phyloP scores from a whole-genome alignment of 345 rosid genomes.

The Sonneratia caseolaris region DNA sequence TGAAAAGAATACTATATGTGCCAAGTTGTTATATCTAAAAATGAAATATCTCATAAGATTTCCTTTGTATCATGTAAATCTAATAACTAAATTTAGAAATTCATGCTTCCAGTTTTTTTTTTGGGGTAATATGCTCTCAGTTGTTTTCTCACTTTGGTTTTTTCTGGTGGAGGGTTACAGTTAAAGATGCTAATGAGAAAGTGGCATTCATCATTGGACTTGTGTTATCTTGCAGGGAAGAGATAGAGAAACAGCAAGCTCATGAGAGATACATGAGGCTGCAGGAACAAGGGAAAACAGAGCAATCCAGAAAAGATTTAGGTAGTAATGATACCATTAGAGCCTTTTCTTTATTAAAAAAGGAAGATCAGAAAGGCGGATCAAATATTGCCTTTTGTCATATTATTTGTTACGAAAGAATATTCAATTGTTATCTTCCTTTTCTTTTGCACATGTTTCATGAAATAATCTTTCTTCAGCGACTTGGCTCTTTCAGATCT shows the following conservation, averaged over 20 bases:
- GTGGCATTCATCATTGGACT: background rate
- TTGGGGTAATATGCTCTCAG: background rate
- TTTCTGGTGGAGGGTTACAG: background rate
- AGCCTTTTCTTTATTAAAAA: background rate
- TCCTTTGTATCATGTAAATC: background rate
- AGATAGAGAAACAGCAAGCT: slow-evolving; percentile 88
- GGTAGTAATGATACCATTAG: slow-evolving; percentile 24
- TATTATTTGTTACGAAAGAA: too few species aligned
- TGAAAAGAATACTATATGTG: background rate
- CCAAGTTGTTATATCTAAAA: background rate
- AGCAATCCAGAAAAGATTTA: slow-evolving; percentile 87
- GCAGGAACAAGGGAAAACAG: slow-evolving; percentile 98
- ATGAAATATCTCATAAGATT: background rate
- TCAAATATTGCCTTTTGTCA: background rate
- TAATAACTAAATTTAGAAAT: background rate
- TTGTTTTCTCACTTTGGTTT: background rate
- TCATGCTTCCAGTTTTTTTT: background rate
- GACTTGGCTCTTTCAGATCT: background rate
- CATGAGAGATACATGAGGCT: slow-evolving; percentile 96
- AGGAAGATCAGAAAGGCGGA: background rate
- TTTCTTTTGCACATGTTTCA: background rate
- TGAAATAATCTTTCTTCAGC: background rate
- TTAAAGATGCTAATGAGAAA: background rate
- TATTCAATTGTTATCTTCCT: too few species aligned
- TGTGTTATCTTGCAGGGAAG: slow-evolving; percentile 50